These are phyloP conservation scores for Amylocarpus encephaloides DNA, from an alignment of 2,329 filamentous ascomycete genomes.

Conservation along the genomic window DNA sequence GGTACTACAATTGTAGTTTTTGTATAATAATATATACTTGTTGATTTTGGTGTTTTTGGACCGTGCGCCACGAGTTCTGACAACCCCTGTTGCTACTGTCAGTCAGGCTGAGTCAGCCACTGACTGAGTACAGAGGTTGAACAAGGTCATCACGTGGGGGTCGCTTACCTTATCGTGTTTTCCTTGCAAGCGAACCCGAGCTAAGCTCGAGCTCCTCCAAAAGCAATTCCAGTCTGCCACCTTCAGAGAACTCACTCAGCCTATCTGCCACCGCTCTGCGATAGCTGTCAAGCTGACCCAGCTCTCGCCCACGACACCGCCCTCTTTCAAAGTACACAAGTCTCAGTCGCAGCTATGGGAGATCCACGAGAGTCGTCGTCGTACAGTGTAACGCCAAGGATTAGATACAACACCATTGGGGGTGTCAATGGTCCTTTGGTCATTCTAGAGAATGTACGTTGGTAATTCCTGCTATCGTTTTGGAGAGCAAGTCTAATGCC, in stretches of 20 bases:
- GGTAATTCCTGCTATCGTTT: neutral
- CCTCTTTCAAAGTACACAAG: neutral
- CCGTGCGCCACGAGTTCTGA: no score
- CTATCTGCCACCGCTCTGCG: neutral
- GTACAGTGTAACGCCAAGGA: slow-evolving; percentile 53
- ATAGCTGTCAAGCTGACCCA: slow-evolving; percentile 9
- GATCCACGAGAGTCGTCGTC: slow-evolving; percentile 34
- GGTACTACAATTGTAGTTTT: no score
- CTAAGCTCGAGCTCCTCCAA: slow-evolving; percentile 3
- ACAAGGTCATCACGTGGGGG: slow-evolving; percentile 2
- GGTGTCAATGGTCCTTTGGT: slow-evolving; percentile 97
- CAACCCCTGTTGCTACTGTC: no score
- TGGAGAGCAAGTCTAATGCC: slow-evolving; percentile 17
- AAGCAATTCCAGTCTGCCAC: neutral
- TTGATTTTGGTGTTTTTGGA: no score
- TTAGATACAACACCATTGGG: slow-evolving; percentile 97
- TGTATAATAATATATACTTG: no score
- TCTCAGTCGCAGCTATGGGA: slow-evolving; percentile 25
- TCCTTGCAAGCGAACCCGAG: neutral
- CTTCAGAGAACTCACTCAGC: neutral
- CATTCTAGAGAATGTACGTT: slow-evolving; percentile 86
- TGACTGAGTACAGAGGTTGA: no score
- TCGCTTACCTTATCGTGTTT: slow-evolving; percentile 5
- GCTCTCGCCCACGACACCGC: neutral
- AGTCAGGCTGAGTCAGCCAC: no score